Evolutionary conservation across 257 asterid species (phyloP).

Genomic region (Nicotiana undulata): DNA sequence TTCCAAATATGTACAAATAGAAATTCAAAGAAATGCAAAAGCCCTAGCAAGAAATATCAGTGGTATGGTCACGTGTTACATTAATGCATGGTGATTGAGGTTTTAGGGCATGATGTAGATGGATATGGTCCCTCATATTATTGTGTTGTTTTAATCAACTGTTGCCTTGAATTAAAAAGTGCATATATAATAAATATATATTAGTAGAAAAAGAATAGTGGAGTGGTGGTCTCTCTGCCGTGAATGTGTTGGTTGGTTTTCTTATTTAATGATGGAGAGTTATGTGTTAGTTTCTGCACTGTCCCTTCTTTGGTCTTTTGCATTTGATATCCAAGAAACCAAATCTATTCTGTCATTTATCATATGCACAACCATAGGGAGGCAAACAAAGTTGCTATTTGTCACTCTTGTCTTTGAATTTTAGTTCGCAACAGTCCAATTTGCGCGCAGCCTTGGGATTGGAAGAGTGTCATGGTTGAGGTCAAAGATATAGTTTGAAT

Average conservation of each 20-base stretch:
- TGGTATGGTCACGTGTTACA: neutral
- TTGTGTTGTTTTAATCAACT: neutral
- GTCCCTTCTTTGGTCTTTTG: neutral
- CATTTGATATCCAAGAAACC: neutral
- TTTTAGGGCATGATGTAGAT: slow-evolving; percentile 3
- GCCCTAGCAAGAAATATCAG: neutral
- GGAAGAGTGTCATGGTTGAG: neutral
- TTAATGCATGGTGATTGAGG: slow-evolving; percentile 1
- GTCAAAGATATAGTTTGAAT: neutral
- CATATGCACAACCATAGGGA: neutral
- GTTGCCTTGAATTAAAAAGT: neutral
- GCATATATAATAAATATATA: neutral
- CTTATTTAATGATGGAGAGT: slow-evolving; percentile 6
- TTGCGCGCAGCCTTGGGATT: neutral
- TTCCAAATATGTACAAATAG: neutral
- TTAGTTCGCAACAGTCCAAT: neutral
- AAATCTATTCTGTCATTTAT: slow-evolving; percentile 1
- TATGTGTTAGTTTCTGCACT: neutral
- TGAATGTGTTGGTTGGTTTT: slow-evolving; percentile 14
- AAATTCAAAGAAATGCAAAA: neutral
- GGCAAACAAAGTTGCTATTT: neutral
- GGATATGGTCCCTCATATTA: slow-evolving; percentile 2
- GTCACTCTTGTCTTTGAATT: neutral
- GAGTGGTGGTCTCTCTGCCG: neutral
- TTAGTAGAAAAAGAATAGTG: neutral